Conservation (phyloP, 1,284 basidiomycete species). For the Puccinia sorghi region DNA sequence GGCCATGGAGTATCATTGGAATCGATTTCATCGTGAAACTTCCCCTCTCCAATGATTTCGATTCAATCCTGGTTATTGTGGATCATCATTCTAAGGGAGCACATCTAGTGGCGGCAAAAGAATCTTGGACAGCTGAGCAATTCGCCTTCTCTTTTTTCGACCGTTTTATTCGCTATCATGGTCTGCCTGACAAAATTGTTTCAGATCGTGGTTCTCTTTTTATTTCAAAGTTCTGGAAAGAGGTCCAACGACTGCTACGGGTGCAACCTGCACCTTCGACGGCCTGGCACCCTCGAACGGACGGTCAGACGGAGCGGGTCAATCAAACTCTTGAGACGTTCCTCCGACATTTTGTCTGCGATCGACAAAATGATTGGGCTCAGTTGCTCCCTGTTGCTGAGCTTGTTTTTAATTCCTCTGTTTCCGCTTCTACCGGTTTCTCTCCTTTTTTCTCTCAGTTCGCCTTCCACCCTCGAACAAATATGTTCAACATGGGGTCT, state of each 20-base stretch:
- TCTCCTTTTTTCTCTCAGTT: slow-evolving; percentile 61
- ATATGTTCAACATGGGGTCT: not conserved
- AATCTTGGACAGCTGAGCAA: not conserved
- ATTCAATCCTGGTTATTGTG: no score
- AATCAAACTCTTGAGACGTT: no score
- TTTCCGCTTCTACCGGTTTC: slow-evolving; percentile 54
- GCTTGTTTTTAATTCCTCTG: no score
- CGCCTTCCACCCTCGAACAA: slow-evolving; percentile 58
- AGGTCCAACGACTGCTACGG: not conserved
- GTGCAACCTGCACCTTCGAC: not conserved
- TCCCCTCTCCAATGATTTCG: no score
- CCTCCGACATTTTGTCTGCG: no score
- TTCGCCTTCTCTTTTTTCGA: slow-evolving; percentile 10
- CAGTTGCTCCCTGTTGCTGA: no score
- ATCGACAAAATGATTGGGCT: no score
- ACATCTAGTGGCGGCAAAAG: not conserved
- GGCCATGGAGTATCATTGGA: no score
- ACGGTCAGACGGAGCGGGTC: not conserved
- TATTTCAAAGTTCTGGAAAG: not conserved
- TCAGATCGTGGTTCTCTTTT: slow-evolving; percentile 7
- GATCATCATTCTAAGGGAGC: no score
- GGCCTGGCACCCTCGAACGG: not conserved
- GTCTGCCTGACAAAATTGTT: slow-evolving; percentile 4
- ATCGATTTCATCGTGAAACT: no score
- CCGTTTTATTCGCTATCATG: not conserved